phyloP scores from a whole-genome alignment of 306 rosid genomes.

The Prunus kanzakura region DNA sequence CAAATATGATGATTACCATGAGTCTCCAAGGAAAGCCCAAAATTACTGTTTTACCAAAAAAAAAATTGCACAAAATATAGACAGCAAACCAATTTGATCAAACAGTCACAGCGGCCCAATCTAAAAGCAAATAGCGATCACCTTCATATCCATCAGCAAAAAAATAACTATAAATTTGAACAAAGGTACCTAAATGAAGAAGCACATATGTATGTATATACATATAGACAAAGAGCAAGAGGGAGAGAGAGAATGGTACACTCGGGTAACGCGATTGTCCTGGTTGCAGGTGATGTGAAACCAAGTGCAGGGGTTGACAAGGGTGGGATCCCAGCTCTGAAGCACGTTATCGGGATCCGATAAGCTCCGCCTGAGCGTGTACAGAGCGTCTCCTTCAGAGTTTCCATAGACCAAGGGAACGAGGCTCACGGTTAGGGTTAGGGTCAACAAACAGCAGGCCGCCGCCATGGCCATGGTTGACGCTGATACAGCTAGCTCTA shows the following conservation, averaged over 20 bases:
- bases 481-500: neutral
- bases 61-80: neutral
- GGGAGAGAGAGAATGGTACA: conserved; percentile 38
- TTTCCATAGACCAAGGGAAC: conserved; percentile 39
- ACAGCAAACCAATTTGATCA: neutral
- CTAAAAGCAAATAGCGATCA: neutral
- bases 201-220: neutral
- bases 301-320: conserved; percentile 97
- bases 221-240: conserved; percentile 1
- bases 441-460: conserved; percentile 1
- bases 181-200: neutral
- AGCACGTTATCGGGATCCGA: conserved; percentile 85
- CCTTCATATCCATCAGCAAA: neutral
- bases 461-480: conserved; percentile 39
- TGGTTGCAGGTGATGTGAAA: conserved; percentile 96
- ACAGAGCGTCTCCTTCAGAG: conserved; percentile 92
- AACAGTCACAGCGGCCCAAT: neutral
- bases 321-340: conserved; percentile 98
- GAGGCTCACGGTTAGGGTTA: conserved; percentile 31
- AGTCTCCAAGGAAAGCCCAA: neutral
- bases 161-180: neutral
- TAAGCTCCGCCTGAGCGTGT: conserved; percentile 67
- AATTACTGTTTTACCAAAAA: neutral
- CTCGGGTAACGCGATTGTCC: conserved; percentile 84
- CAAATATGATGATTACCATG: neutral